Base-by-base conservation (phyloP, 306 rosid genomes). In the Vigna angularis region DNA sequence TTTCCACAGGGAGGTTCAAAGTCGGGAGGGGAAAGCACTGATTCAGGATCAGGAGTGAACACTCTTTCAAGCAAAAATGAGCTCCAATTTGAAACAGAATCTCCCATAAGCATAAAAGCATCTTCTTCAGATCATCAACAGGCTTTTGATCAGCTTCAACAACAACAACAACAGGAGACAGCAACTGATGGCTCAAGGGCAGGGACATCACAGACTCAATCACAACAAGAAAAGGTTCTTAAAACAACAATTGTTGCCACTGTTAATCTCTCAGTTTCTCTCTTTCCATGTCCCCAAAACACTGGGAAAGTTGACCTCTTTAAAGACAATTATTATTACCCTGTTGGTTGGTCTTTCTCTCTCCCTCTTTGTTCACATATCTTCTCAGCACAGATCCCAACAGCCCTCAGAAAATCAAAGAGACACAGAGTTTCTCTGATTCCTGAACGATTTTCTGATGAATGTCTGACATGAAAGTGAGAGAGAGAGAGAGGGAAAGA, bases 11-110 rank as follows among this genome's bases (percentile, higher is more conserved):
- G 90, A 76, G 84, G 90, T 79, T 88, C 98, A 57, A 89, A 86
- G 78, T 95, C 98, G 79, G 90, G 90, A 82, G 95, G 88, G 7
- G 97, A 94, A 70, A 95, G 96, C 85, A 88, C 88, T 5, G 98
- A 95, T 66, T 95, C 97, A 75, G 97, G 93, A 61, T 92, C 98
- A 86, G 96, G 88, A 18, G 69, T 86, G 63, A 89, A 89, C 81
- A 89, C 89, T 14, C 56, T 79, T 53, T 80, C 94, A 82, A 89
- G 87, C 85, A 93, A 83, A 81, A 80, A 50, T n/a, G 92, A 91
- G 56, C 58, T 79, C 1, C 88, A 84, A 49, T 81, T 88, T 84
- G 97, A 95, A 69, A 85, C 92, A 76, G 93, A 88, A 73, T 90
- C 98, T 61, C 96, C 98, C 1, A 82, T 89, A 12, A 92, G 93